Conservation (phyloP, 1,284 basidiomycete genomes). For the Prillingera fragicola region DNA sequence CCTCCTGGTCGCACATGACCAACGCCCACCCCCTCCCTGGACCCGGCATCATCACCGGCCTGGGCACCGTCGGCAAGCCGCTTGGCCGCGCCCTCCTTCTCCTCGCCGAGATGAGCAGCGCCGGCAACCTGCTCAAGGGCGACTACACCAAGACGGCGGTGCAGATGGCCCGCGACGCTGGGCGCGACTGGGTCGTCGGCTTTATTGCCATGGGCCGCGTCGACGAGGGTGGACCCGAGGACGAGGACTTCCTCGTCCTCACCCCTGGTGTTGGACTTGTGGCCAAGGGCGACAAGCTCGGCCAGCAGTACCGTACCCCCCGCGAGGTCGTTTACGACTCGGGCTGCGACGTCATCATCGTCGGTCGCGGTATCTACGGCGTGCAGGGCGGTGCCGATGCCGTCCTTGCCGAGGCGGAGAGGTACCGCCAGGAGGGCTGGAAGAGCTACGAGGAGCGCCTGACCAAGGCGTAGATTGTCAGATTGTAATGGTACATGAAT, state of each 20-base stretch:
- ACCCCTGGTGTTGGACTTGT: conserved; percentile 92
- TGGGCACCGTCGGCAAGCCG: conserved; percentile 77
- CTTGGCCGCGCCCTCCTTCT: conserved; percentile 81
- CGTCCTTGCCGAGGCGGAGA: conserved; percentile 66
- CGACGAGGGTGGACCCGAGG: conserved; percentile 55
- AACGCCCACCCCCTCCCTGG: conserved; percentile 96
- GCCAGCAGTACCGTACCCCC: conserved; percentile 95
- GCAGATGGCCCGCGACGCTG: conserved; percentile 67
- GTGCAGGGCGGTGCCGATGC: conserved; percentile 55
- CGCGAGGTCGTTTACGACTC: conserved; percentile 71
- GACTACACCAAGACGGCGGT: conserved; percentile 81
- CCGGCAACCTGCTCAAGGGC: conserved; percentile 77
- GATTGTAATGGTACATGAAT: conserved; percentile 7
- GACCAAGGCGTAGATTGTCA: conserved; percentile 14
- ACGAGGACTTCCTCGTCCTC: conserved; percentile 76
- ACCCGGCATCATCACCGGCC: conserved; percentile 83
- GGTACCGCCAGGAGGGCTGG: conserved; percentile 86
- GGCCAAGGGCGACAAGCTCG: conserved; percentile 75
- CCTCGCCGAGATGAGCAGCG: conserved; percentile 94
- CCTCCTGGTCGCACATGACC: conserved; percentile 93
- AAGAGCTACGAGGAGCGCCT: conserved; percentile 67
- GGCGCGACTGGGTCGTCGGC: conserved; percentile 83
- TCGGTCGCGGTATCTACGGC: conserved; percentile 92
- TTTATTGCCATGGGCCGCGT: conserved; percentile 88
- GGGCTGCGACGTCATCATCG: conserved; percentile 97